Evolutionary conservation across 2,329 filamentous ascomycete species (phyloP).

Genomic region (Truncatella angustata): DNA sequence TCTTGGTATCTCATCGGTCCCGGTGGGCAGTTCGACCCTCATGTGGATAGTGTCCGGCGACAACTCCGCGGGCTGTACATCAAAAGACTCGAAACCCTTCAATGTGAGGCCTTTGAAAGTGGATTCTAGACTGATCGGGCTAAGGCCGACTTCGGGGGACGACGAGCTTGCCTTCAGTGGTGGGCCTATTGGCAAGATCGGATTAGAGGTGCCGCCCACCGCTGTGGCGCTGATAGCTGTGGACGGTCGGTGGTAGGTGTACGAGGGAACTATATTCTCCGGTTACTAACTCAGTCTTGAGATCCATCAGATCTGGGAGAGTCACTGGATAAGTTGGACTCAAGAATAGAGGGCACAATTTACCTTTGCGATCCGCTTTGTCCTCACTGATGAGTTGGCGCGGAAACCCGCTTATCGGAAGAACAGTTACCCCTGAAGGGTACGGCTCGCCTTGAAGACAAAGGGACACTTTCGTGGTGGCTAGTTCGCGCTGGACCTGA

Average conservation of each 20-base stretch:
- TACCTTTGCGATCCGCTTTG: conserved; percentile 8
- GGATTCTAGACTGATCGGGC: background rate
- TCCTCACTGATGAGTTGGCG: conserved; percentile 27
- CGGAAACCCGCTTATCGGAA: conserved; percentile 29
- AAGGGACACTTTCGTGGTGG: conserved; percentile 23
- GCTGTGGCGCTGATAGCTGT: no score
- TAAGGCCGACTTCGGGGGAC: background rate
- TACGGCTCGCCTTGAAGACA: conserved; percentile 23
- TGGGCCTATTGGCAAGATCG: background rate
- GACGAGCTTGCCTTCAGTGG: conserved; percentile 1
- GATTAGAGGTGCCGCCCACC: background rate
- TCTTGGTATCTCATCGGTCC: background rate
- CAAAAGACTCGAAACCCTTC: background rate
- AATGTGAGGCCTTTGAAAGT: background rate
- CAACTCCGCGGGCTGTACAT: conserved; percentile 2
- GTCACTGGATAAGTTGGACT: background rate
- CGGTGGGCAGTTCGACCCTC: conserved; percentile 3
- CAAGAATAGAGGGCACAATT: background rate
- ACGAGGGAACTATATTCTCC: background rate
- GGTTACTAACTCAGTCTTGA: background rate
- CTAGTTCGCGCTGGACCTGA: conserved; percentile 18
- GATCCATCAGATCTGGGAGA: background rate
- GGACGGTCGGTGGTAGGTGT: background rate
- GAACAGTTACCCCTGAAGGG: conserved; percentile 21
- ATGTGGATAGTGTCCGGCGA: conserved; percentile 1